A percentile compares a stretch with the other conserved stretches of the same genome.
These are phyloP conservation scores for Yarrowia divulgata DNA, from an alignment of 805 yeast species.

Conservation along the genomic window DNA sequence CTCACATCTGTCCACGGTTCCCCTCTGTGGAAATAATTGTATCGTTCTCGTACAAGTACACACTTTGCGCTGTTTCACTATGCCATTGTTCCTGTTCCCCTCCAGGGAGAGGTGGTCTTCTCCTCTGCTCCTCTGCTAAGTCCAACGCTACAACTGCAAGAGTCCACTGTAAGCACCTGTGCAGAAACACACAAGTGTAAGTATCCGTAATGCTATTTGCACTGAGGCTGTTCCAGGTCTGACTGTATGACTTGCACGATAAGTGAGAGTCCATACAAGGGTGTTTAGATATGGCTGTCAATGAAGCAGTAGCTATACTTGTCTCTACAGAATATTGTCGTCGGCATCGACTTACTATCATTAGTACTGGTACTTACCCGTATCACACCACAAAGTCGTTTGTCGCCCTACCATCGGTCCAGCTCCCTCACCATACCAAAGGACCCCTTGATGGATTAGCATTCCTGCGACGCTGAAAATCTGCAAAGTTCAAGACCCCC, in stretches of 20 bases:
- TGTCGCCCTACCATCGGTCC: neutral
- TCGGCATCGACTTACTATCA: too few species aligned
- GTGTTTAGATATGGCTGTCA: neutral
- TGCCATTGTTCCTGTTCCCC: neutral
- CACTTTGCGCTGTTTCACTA: too few species aligned
- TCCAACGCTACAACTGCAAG: neutral
- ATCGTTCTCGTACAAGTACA: neutral
- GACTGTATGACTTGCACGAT: neutral
- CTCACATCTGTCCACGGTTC: too few species aligned
- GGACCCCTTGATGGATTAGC: conserved; percentile 27
- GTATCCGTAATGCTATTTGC: conserved; percentile 3
- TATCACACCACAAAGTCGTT: neutral
- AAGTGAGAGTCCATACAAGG: too few species aligned
- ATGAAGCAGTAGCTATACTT: neutral
- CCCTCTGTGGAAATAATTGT: too few species aligned
- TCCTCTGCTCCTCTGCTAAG: neutral
- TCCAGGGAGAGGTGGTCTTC: neutral
- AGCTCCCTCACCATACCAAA: neutral
- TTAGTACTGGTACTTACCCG: too few species aligned
- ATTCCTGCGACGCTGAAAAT: conserved; percentile 1
- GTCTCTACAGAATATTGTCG: neutral
- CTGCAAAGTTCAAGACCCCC: conserved; percentile 27
- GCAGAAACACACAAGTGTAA: neutral
- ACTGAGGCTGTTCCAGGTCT: conserved; percentile 11
- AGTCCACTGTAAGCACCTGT: conserved; percentile 7